Evolutionary conservation across 768 basidiomycete genomes (phyloP).

Genomic region (Mycena epipterygia): DNA sequence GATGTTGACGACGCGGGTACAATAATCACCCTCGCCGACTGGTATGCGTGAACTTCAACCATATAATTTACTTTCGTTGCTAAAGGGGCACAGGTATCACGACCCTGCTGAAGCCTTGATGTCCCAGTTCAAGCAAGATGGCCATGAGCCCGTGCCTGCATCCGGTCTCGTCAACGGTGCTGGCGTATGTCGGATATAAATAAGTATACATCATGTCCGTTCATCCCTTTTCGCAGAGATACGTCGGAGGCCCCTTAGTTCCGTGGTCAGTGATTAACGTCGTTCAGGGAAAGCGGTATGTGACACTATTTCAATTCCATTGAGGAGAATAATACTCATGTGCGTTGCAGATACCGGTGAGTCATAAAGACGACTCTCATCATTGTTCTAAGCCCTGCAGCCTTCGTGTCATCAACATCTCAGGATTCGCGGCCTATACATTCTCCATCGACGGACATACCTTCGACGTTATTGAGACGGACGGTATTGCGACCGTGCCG

Average conservation of each 20-base stretch:
- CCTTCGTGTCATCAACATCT: slow-evolving; percentile 56
- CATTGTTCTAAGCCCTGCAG: slow-evolving; percentile 34
- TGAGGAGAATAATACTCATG: neutral
- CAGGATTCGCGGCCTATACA: slow-evolving; percentile 45
- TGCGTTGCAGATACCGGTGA: slow-evolving; percentile 1
- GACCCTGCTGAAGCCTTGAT: neutral
- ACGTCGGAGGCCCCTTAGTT: slow-evolving; percentile 49
- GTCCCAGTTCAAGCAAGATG: slow-evolving; percentile 42
- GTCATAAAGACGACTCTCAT: neutral
- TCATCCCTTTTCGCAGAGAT: slow-evolving; percentile 32
- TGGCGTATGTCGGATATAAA: slow-evolving; percentile 12
- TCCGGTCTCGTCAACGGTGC: slow-evolving; percentile 21
- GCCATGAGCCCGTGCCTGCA: slow-evolving; percentile 32
- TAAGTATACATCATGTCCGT: neutral
- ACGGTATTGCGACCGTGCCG: slow-evolving; percentile 45
- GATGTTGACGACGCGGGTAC: slow-evolving; percentile 42
- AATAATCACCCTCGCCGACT: slow-evolving; percentile 52
- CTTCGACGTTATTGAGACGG: slow-evolving; percentile 27
- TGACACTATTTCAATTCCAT: neutral
- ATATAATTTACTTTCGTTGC: too few species aligned
- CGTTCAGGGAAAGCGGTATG: slow-evolving; percentile 41
- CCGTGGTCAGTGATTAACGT: slow-evolving; percentile 54
- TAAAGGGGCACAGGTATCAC: slow-evolving; percentile 33
- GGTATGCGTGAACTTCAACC: slow-evolving; percentile 6
- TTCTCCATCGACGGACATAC: slow-evolving; percentile 40